A percentile compares a stretch with the other conserved stretches of the same genome.
Evolutionary conservation across 176 grass and related monocot species (phyloP).

Genomic region (Themeda triandra): DNA sequence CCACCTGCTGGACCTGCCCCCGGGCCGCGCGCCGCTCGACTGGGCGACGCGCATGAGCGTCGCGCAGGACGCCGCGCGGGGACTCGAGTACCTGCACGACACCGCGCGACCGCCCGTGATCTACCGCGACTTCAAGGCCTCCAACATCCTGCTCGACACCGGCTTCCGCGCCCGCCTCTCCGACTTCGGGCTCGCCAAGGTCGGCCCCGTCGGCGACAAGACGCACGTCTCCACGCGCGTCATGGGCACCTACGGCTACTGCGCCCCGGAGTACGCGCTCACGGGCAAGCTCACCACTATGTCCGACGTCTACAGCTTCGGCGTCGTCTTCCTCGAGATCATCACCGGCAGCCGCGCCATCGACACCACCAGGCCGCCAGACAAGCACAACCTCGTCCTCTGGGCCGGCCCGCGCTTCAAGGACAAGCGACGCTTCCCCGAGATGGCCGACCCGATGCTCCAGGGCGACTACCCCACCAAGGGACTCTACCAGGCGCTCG

Average conservation of each 20-base stretch:
- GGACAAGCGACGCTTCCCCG: conserved; percentile 33
- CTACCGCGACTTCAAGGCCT: conserved; percentile 94
- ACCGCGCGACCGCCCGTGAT: conserved; percentile 1
- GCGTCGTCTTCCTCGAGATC: conserved; percentile 58
- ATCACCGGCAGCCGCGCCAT: conserved; percentile 34
- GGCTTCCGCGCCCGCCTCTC: conserved; percentile 33
- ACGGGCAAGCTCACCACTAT: conserved; percentile 55
- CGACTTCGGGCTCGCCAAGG: conserved; percentile 55
- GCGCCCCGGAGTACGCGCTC: conserved; percentile 52
- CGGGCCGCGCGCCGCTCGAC: not conserved
- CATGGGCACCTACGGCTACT: conserved; percentile 66
- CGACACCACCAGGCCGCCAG: not conserved
- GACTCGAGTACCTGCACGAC: conserved; percentile 47
- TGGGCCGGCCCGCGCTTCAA: conserved; percentile 45
- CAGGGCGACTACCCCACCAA: conserved; percentile 25
- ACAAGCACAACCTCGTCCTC: conserved; percentile 36
- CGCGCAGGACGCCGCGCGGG: conserved; percentile 37
- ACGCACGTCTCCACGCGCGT: conserved; percentile 54
- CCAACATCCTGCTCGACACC: conserved; percentile 80
- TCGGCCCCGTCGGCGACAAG: conserved; percentile 43
- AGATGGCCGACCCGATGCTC: conserved; percentile 47
- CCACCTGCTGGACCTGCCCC: conserved; percentile 42
- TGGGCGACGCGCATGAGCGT: conserved; percentile 40
- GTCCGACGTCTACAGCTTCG: conserved; percentile 60
- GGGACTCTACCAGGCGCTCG: conserved; percentile 51